These are phyloP conservation scores for Fusarium sp. DNA, from an alignment of 2,329 filamentous ascomycete species.

Conservation along the genomic window DNA sequence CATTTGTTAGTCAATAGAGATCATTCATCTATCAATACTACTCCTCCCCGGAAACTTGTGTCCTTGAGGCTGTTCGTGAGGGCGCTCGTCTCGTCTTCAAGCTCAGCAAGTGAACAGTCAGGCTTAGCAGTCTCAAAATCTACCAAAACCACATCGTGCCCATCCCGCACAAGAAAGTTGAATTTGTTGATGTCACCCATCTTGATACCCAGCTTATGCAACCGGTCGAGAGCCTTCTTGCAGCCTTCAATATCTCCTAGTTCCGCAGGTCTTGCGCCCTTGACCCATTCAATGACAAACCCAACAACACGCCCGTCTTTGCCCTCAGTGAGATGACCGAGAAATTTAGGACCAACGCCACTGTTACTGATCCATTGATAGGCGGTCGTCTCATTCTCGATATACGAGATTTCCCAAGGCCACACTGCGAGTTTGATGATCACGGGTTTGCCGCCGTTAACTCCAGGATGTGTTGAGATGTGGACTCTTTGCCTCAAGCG, in stretches of 20 bases:
- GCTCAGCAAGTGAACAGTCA: constrained; percentile 36
- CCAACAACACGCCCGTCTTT: constrained; percentile 46
- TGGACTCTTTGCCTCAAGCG: constrained; percentile 46
- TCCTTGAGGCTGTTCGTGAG: constrained; percentile 32
- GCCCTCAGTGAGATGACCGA: constrained; percentile 51
- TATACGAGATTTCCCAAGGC: constrained; percentile 47
- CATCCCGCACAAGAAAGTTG: constrained; percentile 50
- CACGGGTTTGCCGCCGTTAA: constrained; percentile 39
- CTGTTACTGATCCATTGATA: constrained; percentile 49
- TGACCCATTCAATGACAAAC: constrained; percentile 46
- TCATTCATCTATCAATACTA: background rate
- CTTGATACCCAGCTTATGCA: constrained; percentile 51
- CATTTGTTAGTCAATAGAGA: background rate
- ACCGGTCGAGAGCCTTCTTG: constrained; percentile 39
- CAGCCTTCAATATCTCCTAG: constrained; percentile 44
- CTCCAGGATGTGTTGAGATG: constrained; percentile 43
- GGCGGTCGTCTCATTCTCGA: constrained; percentile 47
- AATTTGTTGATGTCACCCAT: constrained; percentile 51
- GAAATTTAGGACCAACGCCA: constrained; percentile 48
- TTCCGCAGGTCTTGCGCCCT: constrained; percentile 42
- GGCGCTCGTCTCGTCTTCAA: constrained; percentile 46
- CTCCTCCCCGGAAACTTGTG: constrained; percentile 13
- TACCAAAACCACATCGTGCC: constrained; percentile 38
- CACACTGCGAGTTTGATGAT: constrained; percentile 49
- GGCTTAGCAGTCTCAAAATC: constrained; percentile 49